These are phyloP conservation scores for Phytophthora podocarpi DNA, from an alignment of 352 stramenopile species.

Conservation along the genomic window DNA sequence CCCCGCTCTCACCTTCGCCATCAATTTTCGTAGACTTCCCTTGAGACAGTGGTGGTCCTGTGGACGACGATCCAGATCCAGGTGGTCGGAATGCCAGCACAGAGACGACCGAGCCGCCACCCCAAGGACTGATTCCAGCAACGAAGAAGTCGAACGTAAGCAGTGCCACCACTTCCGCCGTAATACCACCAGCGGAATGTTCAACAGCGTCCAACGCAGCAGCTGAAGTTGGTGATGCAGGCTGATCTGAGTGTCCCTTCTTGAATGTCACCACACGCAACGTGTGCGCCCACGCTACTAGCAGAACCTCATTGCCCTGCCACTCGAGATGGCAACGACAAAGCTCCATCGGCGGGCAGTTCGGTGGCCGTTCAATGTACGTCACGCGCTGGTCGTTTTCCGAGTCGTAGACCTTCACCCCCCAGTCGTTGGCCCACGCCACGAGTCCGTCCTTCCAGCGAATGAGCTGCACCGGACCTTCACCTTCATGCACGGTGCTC, in stretches of 20 bases:
- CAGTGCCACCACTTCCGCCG: conserved; percentile 71
- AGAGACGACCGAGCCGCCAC: conserved; percentile 52
- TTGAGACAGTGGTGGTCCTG: conserved; percentile 20
- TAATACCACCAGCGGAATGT: conserved; percentile 38
- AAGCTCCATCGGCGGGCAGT: conserved; percentile 84
- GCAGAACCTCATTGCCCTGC: conserved; percentile 58
- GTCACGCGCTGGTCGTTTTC: conserved; percentile 78
- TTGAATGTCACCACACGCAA: conserved; percentile 83
- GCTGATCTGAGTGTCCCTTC: conserved; percentile 34
- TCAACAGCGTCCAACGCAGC: conserved; percentile 33
- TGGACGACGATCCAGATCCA: conserved; percentile 37
- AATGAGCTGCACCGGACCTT: conserved; percentile 81
- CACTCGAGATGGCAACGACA: conserved; percentile 83
- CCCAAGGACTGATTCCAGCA: conserved; percentile 74
- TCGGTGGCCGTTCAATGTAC: conserved; percentile 80
- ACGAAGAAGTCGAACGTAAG: conserved; percentile 89
- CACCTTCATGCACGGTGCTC: conserved; percentile 81
- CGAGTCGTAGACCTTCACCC: conserved; percentile 85
- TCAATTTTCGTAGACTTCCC: conserved; percentile 54
- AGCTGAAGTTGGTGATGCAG: conserved; percentile 42
- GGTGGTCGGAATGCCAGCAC: conserved; percentile 77
- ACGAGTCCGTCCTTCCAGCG: conserved; percentile 81
- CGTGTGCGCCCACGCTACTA: conserved; percentile 80
- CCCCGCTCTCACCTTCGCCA: conserved; percentile 68
- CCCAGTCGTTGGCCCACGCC: conserved; percentile 88